These are phyloP conservation scores for Exophiala aquamarina DNA, from an alignment of 2,329 filamentous ascomycete species.

Conservation along the genomic window DNA sequence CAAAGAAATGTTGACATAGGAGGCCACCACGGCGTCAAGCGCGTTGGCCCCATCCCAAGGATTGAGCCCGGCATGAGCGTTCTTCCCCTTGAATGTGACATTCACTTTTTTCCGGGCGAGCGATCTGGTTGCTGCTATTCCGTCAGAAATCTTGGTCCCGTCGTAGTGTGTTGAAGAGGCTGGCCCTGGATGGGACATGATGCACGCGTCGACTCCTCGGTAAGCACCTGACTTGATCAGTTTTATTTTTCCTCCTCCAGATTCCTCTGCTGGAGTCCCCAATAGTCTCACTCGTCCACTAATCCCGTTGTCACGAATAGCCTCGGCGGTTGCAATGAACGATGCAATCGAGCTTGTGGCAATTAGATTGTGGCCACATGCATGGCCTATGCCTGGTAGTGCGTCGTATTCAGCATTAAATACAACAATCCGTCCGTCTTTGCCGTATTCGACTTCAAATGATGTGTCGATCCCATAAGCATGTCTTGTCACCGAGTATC, in stretches of 20 bases:
- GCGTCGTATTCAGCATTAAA: slow-evolving; percentile 47
- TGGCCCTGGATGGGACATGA: slow-evolving; percentile 44
- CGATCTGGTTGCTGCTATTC: slow-evolving; percentile 24
- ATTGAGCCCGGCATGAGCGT: slow-evolving; percentile 57
- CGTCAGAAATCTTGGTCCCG: slow-evolving; percentile 10
- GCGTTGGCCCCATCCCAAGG: slow-evolving; percentile 63
- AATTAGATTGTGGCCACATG: slow-evolving; percentile 43
- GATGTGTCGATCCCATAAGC: slow-evolving; percentile 54
- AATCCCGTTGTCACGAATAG: slow-evolving; percentile 26
- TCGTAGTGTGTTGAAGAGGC: not conserved
- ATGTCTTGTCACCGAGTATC: slow-evolving; percentile 48
- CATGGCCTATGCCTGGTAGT: slow-evolving; percentile 41
- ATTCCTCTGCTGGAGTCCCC: slow-evolving; percentile 42
- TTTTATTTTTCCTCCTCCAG: slow-evolving; percentile 40
- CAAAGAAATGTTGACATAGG: slow-evolving; percentile 47
- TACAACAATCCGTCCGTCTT: slow-evolving; percentile 36
- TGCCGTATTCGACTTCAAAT: slow-evolving; percentile 49
- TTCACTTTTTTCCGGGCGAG: slow-evolving; percentile 37
- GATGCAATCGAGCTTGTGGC: slow-evolving; percentile 36
- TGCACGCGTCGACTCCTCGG: slow-evolving; percentile 39
- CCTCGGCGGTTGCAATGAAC: slow-evolving; percentile 36
- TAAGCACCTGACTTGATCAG: slow-evolving; percentile 47
- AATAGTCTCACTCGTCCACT: slow-evolving; percentile 36
- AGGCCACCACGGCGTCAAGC: slow-evolving; percentile 55
- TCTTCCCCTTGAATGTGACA: slow-evolving; percentile 50